Conservation (phyloP, 2,329 filamentous ascomycete species). For the Sporothrix luriei region DNA sequence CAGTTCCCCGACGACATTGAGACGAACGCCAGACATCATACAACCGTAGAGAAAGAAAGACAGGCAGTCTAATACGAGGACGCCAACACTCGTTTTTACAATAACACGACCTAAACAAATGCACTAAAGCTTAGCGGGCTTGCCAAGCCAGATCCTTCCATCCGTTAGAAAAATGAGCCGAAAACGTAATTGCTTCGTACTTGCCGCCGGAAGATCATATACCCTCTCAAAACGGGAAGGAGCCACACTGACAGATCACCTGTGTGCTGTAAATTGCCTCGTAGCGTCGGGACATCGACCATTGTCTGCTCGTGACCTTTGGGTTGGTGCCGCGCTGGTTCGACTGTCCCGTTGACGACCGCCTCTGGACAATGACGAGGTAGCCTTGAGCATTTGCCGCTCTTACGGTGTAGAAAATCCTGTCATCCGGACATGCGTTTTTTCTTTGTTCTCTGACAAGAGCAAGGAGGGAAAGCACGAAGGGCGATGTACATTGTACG, state of each 20-base stretch:
- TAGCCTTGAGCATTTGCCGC: background rate
- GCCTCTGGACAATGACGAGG: background rate
- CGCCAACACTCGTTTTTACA: slow-evolving; percentile 8
- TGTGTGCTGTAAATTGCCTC: too few species aligned
- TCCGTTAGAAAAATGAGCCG: background rate
- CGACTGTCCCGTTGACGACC: background rate
- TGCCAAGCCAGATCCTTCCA: background rate
- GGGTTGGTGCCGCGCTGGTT: background rate
- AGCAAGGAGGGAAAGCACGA: background rate
- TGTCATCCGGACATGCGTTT: background rate
- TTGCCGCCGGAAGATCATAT: background rate
- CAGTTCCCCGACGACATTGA: background rate
- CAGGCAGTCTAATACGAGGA: background rate
- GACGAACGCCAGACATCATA: too few species aligned
- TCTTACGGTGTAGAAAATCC: background rate
- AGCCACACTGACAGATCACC: too few species aligned
- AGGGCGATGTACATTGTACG: background rate
- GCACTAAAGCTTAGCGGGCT: background rate
- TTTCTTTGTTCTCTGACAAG: background rate
- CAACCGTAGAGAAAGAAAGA: too few species aligned
- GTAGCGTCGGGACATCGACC: too few species aligned
- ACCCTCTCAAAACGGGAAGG: background rate
- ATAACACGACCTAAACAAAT: background rate
- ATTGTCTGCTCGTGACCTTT: background rate
- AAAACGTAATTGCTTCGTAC: background rate